phyloP scores from a whole-genome alignment of 202 grass and related monocot genomes.

The Carex arenaria region DNA sequence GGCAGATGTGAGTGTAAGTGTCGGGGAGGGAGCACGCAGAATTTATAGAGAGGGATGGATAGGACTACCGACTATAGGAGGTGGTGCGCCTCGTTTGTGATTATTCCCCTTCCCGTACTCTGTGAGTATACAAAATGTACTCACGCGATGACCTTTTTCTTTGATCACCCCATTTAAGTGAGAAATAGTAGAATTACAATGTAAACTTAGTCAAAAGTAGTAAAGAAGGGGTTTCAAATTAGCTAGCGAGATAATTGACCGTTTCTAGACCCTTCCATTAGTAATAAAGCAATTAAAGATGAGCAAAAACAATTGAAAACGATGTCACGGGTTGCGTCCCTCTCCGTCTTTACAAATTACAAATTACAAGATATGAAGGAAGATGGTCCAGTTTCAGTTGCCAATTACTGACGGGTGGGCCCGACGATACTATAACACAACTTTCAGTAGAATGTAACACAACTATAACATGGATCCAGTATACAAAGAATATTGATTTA shows the following conservation, averaged over 20 bases:
- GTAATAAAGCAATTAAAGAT: not conserved
- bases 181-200: not conserved
- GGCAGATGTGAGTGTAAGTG: not conserved
- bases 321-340: not conserved
- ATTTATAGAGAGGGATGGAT: not conserved
- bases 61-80: too few species aligned
- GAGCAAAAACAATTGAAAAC: not conserved
- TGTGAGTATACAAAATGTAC: not conserved
- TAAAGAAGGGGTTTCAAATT: not conserved
- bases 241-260: not conserved
- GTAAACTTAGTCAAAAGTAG: not conserved
- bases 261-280: not conserved
- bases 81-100: not conserved
- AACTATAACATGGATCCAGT: not conserved
- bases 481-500: not conserved
- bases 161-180: not conserved
- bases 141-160: not conserved
- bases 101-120: not conserved
- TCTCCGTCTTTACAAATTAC: too few species aligned
- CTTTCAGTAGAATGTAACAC: not conserved
- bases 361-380: not conserved
- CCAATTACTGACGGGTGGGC: not conserved
- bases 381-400: not conserved
- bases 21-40: too few species aligned
- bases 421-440: not conserved